Conservation (phyloP, 371 early-diverging fungal species). For the Amoeboaphelidium protococcarum region DNA sequence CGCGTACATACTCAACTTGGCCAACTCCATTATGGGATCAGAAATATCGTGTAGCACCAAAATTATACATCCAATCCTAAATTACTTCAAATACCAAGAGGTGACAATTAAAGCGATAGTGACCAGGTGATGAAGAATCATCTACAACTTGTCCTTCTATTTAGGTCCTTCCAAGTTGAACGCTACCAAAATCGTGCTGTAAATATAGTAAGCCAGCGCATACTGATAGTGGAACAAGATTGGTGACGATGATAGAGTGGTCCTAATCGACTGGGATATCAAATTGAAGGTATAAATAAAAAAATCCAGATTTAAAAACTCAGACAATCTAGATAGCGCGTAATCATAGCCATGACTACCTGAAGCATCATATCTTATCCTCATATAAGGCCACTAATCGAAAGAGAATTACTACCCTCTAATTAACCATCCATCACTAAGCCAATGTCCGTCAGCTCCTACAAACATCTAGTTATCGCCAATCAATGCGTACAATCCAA, state of each 20-base stretch:
- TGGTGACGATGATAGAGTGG: background rate
- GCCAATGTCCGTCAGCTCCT: background rate
- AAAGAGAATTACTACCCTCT: too few species aligned
- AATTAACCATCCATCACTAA: too few species aligned
- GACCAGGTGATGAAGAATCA: constrained; percentile 23
- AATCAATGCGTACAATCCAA: background rate
- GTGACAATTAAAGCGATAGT: constrained; percentile 18
- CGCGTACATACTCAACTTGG: constrained; percentile 22
- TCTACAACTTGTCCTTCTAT: constrained; percentile 9
- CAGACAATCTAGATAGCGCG: too few species aligned
- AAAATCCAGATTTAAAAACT: too few species aligned
- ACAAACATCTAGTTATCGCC: background rate
- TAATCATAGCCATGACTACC: too few species aligned
- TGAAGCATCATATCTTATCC: too few species aligned
- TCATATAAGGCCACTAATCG: too few species aligned
- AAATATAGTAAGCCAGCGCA: background rate
- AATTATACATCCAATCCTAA: constrained; percentile 20
- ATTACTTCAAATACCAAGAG: constrained; percentile 13
- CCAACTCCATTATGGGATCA: constrained; percentile 32
- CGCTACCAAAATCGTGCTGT: background rate
- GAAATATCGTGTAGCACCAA: constrained; percentile 23
- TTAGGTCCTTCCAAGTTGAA: background rate
- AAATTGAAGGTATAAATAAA: too few species aligned
- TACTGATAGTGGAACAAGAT: background rate
- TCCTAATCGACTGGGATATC: too few species aligned